These are phyloP conservation scores for Xylariales sp. DNA, from an alignment of 2,329 filamentous ascomycete species.

Conservation along the genomic window DNA sequence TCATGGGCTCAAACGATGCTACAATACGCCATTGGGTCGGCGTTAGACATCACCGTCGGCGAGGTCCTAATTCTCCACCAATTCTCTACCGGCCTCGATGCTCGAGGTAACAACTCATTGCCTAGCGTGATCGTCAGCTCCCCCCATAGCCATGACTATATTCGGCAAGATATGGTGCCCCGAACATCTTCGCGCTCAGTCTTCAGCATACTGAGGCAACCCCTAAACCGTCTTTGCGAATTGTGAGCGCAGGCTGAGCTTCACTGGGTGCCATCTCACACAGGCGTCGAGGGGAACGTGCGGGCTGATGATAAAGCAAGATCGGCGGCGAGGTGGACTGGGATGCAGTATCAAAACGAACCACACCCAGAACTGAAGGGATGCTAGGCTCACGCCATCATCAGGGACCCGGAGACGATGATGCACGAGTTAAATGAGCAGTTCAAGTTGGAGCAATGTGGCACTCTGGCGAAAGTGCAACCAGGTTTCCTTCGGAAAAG, in stretches of 20 bases:
- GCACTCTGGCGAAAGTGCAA: too few relatives aligned
- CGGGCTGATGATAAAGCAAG: neutral
- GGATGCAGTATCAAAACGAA: too few relatives aligned
- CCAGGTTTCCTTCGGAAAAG: too few relatives aligned
- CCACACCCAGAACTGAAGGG: too few relatives aligned
- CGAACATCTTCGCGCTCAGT: neutral
- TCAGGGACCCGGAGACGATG: too few relatives aligned
- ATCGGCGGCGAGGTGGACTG: too few relatives aligned
- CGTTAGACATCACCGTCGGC: neutral
- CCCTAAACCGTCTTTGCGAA: neutral
- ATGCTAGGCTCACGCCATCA: too few relatives aligned
- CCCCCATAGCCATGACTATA: neutral
- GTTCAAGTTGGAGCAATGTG: too few relatives aligned
- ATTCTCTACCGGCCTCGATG: too few relatives aligned
- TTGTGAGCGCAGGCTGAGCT: neutral
- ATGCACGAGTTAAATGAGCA: too few relatives aligned
- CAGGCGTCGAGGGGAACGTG: neutral
- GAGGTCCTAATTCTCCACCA: neutral
- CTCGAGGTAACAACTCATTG: neutral
- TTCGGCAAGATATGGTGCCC: neutral
- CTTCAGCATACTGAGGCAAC: neutral
- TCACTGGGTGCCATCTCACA: slow-evolving; percentile 4
- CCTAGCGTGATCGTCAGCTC: neutral
- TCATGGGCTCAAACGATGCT: neutral
- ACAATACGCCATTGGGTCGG: neutral